Percentiles rank a stretch among this genome's conserved stretches.
Conservation (phyloP, 371 early-diverging fungal species). For the Rhizopus stolonifer region DNA sequence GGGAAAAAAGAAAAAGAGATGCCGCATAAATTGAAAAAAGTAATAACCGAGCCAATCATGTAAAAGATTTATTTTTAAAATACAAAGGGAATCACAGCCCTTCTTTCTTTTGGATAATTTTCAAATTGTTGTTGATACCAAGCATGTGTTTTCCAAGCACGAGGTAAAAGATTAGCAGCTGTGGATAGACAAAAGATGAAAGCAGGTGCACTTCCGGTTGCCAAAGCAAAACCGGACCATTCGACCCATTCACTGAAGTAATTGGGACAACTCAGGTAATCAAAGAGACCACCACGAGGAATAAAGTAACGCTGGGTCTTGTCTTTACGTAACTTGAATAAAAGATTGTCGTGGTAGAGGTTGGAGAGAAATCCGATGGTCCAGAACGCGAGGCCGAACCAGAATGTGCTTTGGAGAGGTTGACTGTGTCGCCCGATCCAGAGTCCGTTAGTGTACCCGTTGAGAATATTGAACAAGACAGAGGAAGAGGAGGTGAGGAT, state of each 20-base stretch:
- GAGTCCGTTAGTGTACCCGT: constrained; percentile 64
- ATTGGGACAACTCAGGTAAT: constrained; percentile 62
- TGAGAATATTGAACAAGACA: constrained; percentile 51
- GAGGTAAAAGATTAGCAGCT: constrained; percentile 58
- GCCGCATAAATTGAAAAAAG: neutral
- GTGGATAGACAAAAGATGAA: constrained; percentile 53
- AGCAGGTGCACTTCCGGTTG: constrained; percentile 50
- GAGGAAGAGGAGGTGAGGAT: constrained; percentile 22
- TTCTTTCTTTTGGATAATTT: constrained; percentile 47
- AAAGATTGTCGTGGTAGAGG: constrained; percentile 54
- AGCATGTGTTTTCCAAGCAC: constrained; percentile 55
- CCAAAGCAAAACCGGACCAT: constrained; percentile 65
- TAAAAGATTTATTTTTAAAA: constrained; percentile 20
- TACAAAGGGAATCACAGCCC: constrained; percentile 63
- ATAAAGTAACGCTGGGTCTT: constrained; percentile 44
- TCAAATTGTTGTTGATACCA: constrained; percentile 60
- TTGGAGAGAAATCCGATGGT: constrained; percentile 50
- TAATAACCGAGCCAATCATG: neutral
- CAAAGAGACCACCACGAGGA: constrained; percentile 57
- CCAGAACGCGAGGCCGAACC: constrained; percentile 46
- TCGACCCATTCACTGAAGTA: constrained; percentile 65
- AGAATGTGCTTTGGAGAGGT: constrained; percentile 3
- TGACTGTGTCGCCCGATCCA: constrained; percentile 38
- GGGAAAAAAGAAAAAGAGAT: neutral
- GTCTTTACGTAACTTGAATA: constrained; percentile 42